Percentiles rank a stretch among this genome's conserved stretches.
phyloP scores from a whole-genome alignment of 2,329 filamentous ascomycete genomes.

The Pseudogymnoascus sp. region DNA sequence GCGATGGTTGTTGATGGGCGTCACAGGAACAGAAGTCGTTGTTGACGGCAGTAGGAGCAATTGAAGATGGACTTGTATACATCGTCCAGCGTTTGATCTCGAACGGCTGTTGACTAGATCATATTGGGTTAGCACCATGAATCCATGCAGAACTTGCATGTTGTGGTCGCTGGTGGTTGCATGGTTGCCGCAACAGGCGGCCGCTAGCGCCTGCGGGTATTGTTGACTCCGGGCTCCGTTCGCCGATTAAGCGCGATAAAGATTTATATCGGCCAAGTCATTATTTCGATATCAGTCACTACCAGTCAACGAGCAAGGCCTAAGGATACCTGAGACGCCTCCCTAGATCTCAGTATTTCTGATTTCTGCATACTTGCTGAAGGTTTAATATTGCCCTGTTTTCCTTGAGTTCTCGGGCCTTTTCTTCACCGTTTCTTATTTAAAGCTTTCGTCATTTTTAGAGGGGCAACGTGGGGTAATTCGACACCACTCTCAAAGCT shows the following conservation, averaged over 20 bases:
- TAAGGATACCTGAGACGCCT: background rate
- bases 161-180: slow-evolving; percentile 6
- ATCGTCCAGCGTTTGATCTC: slow-evolving; percentile 7
- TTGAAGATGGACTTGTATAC: slow-evolving; percentile 7
- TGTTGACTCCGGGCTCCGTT: background rate
- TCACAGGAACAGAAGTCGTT: background rate
- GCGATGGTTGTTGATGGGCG: slow-evolving; percentile 7
- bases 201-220: slow-evolving; percentile 2
- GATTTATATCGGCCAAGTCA: background rate
- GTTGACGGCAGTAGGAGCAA: background rate
- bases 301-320: background rate
- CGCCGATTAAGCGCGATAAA: slow-evolving; percentile 7
- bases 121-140: background rate
- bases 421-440: background rate
- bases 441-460: background rate
- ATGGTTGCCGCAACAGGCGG: slow-evolving; percentile 3
- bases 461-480: slow-evolving; percentile 6
- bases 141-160: slow-evolving; percentile 4
- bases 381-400: background rate
- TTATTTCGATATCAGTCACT: background rate
- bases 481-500: background rate
- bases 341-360: background rate
- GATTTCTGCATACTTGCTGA: background rate
- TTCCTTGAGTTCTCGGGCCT: background rate
- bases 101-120: background rate